Base-by-base conservation (phyloP, 768 basidiomycete species). In the Calocybe indica region DNA sequence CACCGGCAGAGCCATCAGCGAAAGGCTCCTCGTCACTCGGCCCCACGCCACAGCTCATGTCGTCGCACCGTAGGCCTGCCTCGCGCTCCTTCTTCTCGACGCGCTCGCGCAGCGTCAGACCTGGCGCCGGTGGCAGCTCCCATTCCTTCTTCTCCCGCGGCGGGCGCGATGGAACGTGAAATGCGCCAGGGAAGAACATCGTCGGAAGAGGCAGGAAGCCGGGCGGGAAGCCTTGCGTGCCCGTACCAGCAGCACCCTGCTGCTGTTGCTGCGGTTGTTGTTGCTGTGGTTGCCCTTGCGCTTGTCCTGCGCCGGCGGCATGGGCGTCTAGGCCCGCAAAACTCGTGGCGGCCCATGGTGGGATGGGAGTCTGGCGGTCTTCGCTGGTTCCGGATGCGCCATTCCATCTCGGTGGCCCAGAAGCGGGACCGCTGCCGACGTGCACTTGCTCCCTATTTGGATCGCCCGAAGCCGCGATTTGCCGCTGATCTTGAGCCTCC, bases 81-180 rank as follows among this genome's bases (percentile, higher is more conserved):
- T 87, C 85, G 14, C 82, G 76, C 62, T 90, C 88, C 47, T 78
- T 72, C 49, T 76, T 73, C 62, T 91, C 88, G 12, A 91, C 71
- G 5, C 81, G 76, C 60, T 89, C 79, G 28, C 88, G 83, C 38
- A 89, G 64, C 5, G 86, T 85, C 32, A 72, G 74, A 0, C 87
- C 87, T 2, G 86, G 85, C 0, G 83, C 68, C 1, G 80, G 64
- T 0, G 86, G 86, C 1, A 73, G 69, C 2, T 69, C 63, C 86
- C 86, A 89, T 43, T 69, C 60, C 56, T 73, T 74, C 52, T 61
- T 66, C 40, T 68, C 62, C 5, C 55, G 55, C 40, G 48, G 53
- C 6, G 58, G 45, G 13, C 48, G 57, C 1, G 46, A 40, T 7
- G 44, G 37, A 7, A 10, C 37, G 42, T 22, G 22, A 22, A 22